Conservation (phyloP, 805 yeast genomes). For the Hanseniaspora mollemarum region DNA sequence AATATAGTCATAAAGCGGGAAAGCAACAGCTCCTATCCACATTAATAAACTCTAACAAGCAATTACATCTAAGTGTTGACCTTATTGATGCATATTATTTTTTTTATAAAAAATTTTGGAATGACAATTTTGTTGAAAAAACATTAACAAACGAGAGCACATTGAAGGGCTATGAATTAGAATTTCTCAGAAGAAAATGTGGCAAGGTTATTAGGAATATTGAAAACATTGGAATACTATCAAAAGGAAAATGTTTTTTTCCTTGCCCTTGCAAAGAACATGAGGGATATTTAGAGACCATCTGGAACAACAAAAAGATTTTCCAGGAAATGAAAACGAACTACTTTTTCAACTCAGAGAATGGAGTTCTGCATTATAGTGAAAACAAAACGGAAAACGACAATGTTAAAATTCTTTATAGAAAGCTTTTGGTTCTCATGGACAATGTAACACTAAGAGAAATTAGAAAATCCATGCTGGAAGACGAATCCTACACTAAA, state of each 20-base stretch:
- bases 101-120: neutral
- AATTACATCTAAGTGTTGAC: neutral
- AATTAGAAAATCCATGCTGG: constrained; percentile 16
- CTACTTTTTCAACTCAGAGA: neutral
- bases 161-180: constrained; percentile 3
- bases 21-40: neutral
- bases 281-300: constrained; percentile 8
- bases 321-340: neutral
- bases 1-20: neutral
- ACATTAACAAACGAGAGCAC: neutral
- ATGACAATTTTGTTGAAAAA: neutral
- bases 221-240: neutral
- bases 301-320: constrained; percentile 5
- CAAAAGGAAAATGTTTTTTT: neutral
- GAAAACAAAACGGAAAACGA: neutral
- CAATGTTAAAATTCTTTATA: neutral
- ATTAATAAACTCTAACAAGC: neutral
- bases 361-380: neutral
- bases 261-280: neutral
- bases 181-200: constrained; percentile 4
- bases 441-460: constrained; percentile 27
- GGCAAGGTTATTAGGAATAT: neutral
- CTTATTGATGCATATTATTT: neutral
- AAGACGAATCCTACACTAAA: neutral
- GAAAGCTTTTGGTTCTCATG: constrained; percentile 17